Evolutionary conservation across 163 green algal species (phyloP).

Genomic region (Scenedesmus sp.): DNA sequence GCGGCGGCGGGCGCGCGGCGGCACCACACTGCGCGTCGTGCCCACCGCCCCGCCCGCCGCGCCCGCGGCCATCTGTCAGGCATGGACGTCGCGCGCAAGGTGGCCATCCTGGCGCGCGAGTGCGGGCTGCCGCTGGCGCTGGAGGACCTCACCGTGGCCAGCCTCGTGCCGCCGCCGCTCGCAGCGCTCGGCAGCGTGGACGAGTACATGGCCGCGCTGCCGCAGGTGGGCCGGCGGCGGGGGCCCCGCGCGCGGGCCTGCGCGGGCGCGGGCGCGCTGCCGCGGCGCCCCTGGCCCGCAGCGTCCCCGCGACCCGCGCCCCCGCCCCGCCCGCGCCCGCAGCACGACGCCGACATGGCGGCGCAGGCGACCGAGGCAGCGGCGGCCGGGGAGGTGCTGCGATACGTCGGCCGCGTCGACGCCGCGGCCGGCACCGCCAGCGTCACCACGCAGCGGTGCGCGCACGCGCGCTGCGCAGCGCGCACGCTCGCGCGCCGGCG

Average conservation of each 20-base stretch:
- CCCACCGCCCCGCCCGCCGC: slow-evolving; percentile 8
- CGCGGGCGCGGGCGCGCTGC: too few relatives aligned
- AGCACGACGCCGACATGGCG: slow-evolving; percentile 73
- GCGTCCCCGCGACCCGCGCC: too few relatives aligned
- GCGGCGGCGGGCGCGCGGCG: too few relatives aligned
- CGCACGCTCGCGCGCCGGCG: too few relatives aligned
- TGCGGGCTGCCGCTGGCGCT: slow-evolving; percentile 89
- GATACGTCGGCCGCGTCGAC: slow-evolving; percentile 92
- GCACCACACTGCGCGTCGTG: background rate
- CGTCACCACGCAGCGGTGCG: slow-evolving; percentile 42
- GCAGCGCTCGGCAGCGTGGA: slow-evolving; percentile 36
- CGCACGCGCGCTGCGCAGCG: too few relatives aligned
- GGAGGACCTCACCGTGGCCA: slow-evolving; percentile 85
- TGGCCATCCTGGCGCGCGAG: slow-evolving; percentile 87
- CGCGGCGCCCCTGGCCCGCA: too few relatives aligned
- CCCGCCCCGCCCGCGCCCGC: background rate
- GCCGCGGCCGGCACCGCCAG: slow-evolving; percentile 50
- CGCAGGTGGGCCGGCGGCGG: slow-evolving; percentile 53
- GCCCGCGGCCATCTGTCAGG: too few relatives aligned
- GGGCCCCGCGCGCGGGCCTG: too few relatives aligned
- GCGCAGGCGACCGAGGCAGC: slow-evolving; percentile 57
- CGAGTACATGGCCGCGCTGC: slow-evolving; percentile 67
- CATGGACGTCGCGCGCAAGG: slow-evolving; percentile 97
- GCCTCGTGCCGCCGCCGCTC: slow-evolving; percentile 80
- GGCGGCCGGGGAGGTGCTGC: slow-evolving; percentile 74